Evolutionary conservation across 2,329 filamentous ascomycete genomes (phyloP), one percentile per base, ranked within the genome.

Genomic region (Aspergillus sclerotialis): DNA sequence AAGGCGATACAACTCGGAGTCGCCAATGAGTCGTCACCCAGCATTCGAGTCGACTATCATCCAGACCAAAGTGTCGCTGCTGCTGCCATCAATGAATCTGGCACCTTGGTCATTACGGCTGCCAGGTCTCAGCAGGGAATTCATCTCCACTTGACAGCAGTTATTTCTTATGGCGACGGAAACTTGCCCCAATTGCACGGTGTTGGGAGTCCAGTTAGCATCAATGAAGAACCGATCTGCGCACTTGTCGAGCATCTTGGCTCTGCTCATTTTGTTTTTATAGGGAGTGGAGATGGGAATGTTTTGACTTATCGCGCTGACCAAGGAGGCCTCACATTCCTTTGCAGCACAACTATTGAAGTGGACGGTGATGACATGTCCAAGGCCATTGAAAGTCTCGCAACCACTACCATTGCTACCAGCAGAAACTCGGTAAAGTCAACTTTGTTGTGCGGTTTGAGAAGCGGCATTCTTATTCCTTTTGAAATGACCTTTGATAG

Each of bases 401-500:
- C 48, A 18, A 38, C 50, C 10, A 40, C 64, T 28, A 38, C 45
- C n/a, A 38, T 48, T 34, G 19, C 33, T 10, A 26, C 38, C 13
- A 35, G 40, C 26, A 39, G 35, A 3, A 21, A 35, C 4, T 36
- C 38, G 13, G 33, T 39, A 9, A 45, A 44, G 18, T 44, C 39
- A 28, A 39, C 52, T 41, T 28, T 69, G 9, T 53, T 70, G 9
- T 70, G 67, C 42, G 68, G 68, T 8, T 53, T 71, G 30, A 62
- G 68, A 24, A 63, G 63, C 43, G 68, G 68, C 23, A 57, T 56
- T 32, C 43, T 71, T 28, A 46, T 68, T 12, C 53, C 58, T 10
- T 53, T 65, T 27, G 49, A 56, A 18, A 33, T 67, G 7, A 39
- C 44, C 10, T 37, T 53, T 7, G 36, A 46, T 16, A 25, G 28